A percentile compares a stretch with the other conserved stretches of the same genome.
These are phyloP conservation scores for Sclerotiophoma versabilis DNA, from an alignment of 2,329 filamentous ascomycete genomes.

Conservation along the genomic window DNA sequence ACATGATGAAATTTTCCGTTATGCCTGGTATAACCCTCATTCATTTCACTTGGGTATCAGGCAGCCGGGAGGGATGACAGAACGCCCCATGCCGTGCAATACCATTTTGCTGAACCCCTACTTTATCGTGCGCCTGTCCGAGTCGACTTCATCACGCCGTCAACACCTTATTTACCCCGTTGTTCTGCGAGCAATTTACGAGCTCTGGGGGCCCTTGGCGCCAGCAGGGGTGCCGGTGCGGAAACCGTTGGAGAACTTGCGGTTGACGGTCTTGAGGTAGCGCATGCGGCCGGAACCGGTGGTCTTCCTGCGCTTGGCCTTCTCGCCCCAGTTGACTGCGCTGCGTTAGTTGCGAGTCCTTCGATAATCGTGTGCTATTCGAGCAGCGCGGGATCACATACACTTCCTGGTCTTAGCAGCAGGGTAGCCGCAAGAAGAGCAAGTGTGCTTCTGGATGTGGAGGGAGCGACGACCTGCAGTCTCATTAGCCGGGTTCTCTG, in stretches of 20 bases:
- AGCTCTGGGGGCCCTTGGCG: conserved; percentile 68
- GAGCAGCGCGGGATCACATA: conserved; percentile 64
- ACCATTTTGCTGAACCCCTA: conserved; percentile 44
- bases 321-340: conserved; percentile 98
- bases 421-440: conserved; percentile 94
- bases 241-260: conserved; percentile 98
- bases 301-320: conserved; percentile 99
- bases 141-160: conserved; percentile 36
- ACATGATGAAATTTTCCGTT: conserved; percentile 50
- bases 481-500: conserved; percentile 36
- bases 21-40: conserved; percentile 47
- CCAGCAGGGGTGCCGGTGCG: conserved; percentile 87
- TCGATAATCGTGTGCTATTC: conserved; percentile 9
- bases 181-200: conserved; percentile 32
- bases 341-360: conserved; percentile 34
- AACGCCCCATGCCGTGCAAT: conserved; percentile 51
- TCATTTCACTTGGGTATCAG: conserved; percentile 39
- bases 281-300: conserved; percentile 96
- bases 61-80: conserved; percentile 44
- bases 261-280: conserved; percentile 89
- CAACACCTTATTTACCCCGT: conserved; percentile 25
- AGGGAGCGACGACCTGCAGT: conserved; percentile 86
- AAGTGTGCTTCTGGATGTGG: conserved; percentile 99
- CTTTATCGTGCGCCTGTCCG: conserved; percentile 41
- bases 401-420: conserved; percentile 97